These are phyloP conservation scores for Podospora pseudopauciseta DNA, from an alignment of 495 filamentous ascomycete species.

Conservation along the genomic window DNA sequence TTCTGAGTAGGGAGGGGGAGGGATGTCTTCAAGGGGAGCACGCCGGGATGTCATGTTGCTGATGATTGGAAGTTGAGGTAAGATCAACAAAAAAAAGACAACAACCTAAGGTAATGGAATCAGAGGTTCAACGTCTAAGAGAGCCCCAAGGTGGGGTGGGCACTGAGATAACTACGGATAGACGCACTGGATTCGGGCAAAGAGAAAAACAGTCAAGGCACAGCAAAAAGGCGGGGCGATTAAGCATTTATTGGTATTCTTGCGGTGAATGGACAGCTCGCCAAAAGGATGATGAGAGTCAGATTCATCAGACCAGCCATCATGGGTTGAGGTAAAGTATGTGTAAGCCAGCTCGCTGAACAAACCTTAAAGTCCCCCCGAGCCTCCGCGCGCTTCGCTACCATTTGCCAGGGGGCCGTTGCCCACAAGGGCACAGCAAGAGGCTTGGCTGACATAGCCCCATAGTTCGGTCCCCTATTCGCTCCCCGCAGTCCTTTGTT, in stretches of 20 bases:
- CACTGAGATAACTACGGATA: not conserved
- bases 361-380: conserved; percentile 17
- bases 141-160: not conserved
- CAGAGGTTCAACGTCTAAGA: not conserved
- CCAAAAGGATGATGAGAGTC: not conserved
- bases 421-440: conserved; percentile 13
- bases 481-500: conserved; percentile 20
- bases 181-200: not conserved
- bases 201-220: not conserved
- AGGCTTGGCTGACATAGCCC: conserved; percentile 26
- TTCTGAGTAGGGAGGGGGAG: conserved; percentile 50
- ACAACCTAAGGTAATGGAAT: not conserved
- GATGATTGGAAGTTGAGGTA: not conserved
- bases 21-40: conserved; percentile 23
- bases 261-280: not conserved
- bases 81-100: too few species aligned
- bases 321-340: conserved; percentile 7
- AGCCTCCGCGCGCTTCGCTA: conserved; percentile 1
- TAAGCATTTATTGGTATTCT: not conserved
- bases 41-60: conserved; percentile 24
- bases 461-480: conserved; percentile 7
- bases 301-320: not conserved
- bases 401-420: conserved; percentile 17
- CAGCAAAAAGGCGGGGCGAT: conserved; percentile 9
- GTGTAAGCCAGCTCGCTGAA: conserved; percentile 2